phyloP scores from a whole-genome alignment of 2,329 filamentous ascomycete species.

The Magnaporthales sp. region DNA sequence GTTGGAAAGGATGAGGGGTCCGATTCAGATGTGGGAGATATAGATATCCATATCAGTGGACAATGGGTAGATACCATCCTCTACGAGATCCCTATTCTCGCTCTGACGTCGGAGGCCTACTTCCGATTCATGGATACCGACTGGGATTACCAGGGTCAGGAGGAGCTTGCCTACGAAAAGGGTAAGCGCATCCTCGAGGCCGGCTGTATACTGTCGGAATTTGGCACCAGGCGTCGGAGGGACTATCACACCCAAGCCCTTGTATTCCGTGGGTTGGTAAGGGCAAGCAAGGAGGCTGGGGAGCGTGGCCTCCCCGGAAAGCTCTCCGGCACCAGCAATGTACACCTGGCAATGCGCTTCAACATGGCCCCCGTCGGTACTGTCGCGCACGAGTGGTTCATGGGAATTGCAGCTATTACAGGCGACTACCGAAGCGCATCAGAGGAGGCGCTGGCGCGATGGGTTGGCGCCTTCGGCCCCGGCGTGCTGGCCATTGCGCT shows the following conservation, averaged over 20 bases:
- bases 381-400: constrained; percentile 96
- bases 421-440: constrained; percentile 79
- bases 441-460: constrained; percentile 75
- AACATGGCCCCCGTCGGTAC: constrained; percentile 79
- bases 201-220: constrained; percentile 88
- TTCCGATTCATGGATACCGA: constrained; percentile 94
- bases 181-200: constrained; percentile 67
- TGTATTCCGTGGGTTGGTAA: constrained; percentile 78
- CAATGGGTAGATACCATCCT: constrained; percentile 92
- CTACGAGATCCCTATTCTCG: constrained; percentile 92
- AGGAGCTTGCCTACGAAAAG: constrained; percentile 77
- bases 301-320: constrained; percentile 54
- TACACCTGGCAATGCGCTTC: constrained; percentile 93
- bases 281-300: constrained; percentile 64
- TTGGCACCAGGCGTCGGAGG: constrained; percentile 78
- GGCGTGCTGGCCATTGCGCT: constrained; percentile 78
- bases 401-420: constrained; percentile 90
- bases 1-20: constrained; percentile 47
- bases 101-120: constrained; percentile 89
- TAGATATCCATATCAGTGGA: constrained; percentile 70
- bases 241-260: constrained; percentile 94
- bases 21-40: constrained; percentile 61
- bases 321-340: constrained; percentile 86
- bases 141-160: constrained; percentile 82
- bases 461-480: constrained; percentile 85